A percentile compares a stretch with the other conserved stretches of the same genome.
Evolutionary conservation across 108 stramenopile species (phyloP).

Genomic region (Pseudonitzschia multiseries): DNA sequence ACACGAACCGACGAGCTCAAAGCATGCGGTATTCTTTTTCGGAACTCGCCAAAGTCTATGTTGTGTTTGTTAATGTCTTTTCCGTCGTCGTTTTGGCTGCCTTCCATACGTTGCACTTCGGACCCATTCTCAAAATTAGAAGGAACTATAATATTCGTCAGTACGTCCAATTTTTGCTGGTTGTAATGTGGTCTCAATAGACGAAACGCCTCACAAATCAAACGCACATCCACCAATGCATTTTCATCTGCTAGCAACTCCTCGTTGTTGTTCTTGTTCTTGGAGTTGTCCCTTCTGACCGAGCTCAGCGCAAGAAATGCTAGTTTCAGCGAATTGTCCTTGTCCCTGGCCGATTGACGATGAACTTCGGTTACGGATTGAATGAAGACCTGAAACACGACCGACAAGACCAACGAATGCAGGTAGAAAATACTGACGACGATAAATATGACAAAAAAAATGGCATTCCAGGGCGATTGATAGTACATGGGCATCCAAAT

Average conservation of each 20-base stretch:
- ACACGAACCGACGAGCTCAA: slow-evolving; percentile 43
- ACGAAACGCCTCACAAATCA: slow-evolving; percentile 10
- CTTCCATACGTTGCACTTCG: background rate
- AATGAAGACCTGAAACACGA: slow-evolving; percentile 60
- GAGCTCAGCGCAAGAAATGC: slow-evolving; percentile 37
- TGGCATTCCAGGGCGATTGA: slow-evolving; percentile 26
- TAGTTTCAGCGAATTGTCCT: slow-evolving; percentile 43
- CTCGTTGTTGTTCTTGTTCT: slow-evolving; percentile 3
- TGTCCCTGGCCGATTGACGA: slow-evolving; percentile 29
- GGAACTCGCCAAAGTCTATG: slow-evolving; percentile 27
- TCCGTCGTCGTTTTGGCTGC: background rate
- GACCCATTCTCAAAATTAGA: background rate
- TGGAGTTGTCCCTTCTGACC: background rate
- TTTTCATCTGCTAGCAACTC: background rate
- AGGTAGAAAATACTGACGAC: slow-evolving; percentile 44
- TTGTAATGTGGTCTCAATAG: slow-evolving; percentile 3
- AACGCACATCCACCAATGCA: background rate
- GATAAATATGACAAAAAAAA: slow-evolving; percentile 57
- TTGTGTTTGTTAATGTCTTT: background rate
- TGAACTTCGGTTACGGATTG: slow-evolving; percentile 42
- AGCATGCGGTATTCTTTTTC: slow-evolving; percentile 39
- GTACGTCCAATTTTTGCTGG: slow-evolving; percentile 13
- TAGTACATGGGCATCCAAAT: slow-evolving; percentile 55
- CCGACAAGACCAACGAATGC: slow-evolving; percentile 52
- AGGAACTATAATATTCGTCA: slow-evolving; percentile 22